Evolutionary conservation across 176 grass and related monocot genomes (phyloP), one percentile per base, ranked within the genome.

Genomic region (Oryza rufipogon): DNA sequence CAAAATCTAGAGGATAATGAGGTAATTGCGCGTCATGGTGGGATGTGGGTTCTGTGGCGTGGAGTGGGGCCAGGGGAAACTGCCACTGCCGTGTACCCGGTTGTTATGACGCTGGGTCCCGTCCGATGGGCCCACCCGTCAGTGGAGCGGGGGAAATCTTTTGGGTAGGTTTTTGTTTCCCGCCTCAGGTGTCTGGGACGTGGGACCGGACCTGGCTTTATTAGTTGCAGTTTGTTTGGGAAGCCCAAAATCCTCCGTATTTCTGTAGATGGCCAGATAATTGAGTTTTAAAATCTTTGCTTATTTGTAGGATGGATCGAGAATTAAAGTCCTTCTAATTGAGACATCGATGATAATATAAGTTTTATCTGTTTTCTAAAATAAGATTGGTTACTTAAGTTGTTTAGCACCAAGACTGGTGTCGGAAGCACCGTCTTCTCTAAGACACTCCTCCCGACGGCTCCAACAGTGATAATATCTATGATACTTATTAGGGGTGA

Each of bases 1-100:
- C 0, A 7, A 49, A 9, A 0, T 0, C 0, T 0, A 0, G 2
- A 14, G 88, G 88, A 47, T 0, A 51, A 0, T 1, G 0, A 0
- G 0, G 68, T 82, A 47, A 68, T 82, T 67, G 0, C 0, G 6
- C 0, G 0, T 7, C 9, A 9, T 19, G 28, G 64, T 20, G 64
- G 17, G 20, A 42, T 76, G 12, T 36, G 56, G 9, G 81, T 30
- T 39, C 6, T 75, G 60, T 22, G 60, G 26, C 16, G 54, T 11
- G 9, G 33, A 25, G 12, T 6, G 9, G 39, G 15, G 41, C 22
- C 36, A 28, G 1, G 22, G 45, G 54, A 19, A 65, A 77, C 13
- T 23, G 48, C n/a, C 16, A 4, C 2, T 15, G 26, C 7, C 22
- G 30, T 66, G 44, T 66, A 81, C 52, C 7, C 70, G 14, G 1